These are phyloP conservation scores for Fraxinus velutina DNA, from an alignment of 305 asterid genomes.

Conservation along the genomic window DNA sequence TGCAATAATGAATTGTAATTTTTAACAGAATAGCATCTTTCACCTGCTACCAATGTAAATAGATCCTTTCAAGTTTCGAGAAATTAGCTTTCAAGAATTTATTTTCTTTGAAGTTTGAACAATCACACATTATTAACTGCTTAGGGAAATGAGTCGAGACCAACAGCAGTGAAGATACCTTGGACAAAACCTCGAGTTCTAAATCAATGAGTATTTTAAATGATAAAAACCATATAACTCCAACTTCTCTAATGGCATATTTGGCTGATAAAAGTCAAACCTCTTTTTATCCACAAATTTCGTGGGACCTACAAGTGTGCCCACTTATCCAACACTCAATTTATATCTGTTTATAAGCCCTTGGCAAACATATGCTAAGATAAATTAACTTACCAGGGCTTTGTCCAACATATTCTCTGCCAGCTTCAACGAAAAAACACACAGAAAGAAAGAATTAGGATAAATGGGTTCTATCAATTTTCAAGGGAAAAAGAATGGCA, in stretches of 20 bases:
- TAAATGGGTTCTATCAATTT: conserved; percentile 15
- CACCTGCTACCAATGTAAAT: not conserved
- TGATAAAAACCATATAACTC: not conserved
- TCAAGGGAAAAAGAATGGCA: not conserved
- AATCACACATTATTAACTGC: not conserved
- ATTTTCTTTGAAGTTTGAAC: not conserved
- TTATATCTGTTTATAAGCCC: not conserved
- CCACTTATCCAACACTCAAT: not conserved
- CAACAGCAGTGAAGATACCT: not conserved
- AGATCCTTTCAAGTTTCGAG: not conserved
- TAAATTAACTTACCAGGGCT: conserved; percentile 64
- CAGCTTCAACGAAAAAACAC: conserved; percentile 47
- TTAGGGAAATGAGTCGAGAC: not conserved
- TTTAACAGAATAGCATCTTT: not conserved
- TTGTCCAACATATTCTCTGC: conserved; percentile 68
- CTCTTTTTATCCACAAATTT: not conserved
- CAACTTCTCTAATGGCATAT: conserved; percentile 8
- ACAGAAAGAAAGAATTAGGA: conserved; percentile 25
- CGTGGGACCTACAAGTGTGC: not conserved
- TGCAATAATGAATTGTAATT: not conserved
- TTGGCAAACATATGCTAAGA: not conserved
- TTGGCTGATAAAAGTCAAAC: not conserved
- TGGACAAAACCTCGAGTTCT: not conserved
- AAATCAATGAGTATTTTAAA: not conserved
- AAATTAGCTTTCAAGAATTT: not conserved